Evolutionary conservation across 305 asterid genomes (phyloP), one percentile per base, ranked within the genome.

Genomic region (Fraxinus sp.): DNA sequence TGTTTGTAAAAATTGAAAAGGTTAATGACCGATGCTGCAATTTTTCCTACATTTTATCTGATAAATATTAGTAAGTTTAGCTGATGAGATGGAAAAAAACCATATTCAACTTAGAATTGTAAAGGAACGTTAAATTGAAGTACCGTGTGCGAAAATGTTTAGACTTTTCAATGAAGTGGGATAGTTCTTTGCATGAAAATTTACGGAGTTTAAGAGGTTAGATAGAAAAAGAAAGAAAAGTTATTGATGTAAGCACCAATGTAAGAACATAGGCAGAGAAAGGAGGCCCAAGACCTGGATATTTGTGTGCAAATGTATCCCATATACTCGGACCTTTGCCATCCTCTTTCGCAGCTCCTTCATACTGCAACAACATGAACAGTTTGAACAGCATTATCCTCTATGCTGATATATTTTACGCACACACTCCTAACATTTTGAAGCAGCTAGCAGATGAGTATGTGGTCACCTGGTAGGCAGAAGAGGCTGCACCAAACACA

Each of bases 311-410:
- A 74, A 10, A 92, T 33, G 87, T 87, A 49, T 92, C 92, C 92
- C 92, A 92, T 2, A 92, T 86, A 41, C 91, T 92, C 8, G 86
- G 89, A 24, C 92, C 91, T 82, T 77, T 90, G 30, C 93, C 93
- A 22, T 80, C 93, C 82, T 87, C 86, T 68, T 36, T 66, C 1
- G 86, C 91, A 78, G 86, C 94, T 78, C 94, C 92, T 79, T 91
- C 94, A 46, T 57, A 77, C 92, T 91, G 59, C 22, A 33, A 30
- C 3, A 11, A 57, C 7, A 78, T 8, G 11, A 32, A 55, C 26
- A 41, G 9, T 74, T 73, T 18, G 33, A n/a, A 20, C 0, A 32
- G 1, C 39, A 10, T 13, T 26, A 14, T 28, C n/a, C 7, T 32
- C 4, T 16, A 72, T 1, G 10, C 77, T 0, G 2, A 28, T 11